Evolutionary conservation across 306 rosid genomes (phyloP).

Genomic region (Corylus avellana): DNA sequence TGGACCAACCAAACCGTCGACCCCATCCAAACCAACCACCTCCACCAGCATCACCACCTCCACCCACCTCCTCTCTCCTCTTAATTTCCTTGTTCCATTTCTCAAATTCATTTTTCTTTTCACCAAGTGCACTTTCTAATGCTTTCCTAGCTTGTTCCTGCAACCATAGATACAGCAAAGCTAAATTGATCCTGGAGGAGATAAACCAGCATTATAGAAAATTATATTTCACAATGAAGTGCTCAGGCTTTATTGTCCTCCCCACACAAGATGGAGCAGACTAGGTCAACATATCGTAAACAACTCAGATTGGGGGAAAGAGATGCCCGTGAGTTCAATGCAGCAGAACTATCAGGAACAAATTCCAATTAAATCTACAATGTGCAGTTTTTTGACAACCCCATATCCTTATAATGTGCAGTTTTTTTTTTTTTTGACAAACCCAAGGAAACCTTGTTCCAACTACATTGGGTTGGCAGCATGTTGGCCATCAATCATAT

Average conservation of each 20-base stretch:
- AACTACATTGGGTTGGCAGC: neutral
- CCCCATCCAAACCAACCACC: constrained; percentile 98
- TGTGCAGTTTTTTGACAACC: neutral
- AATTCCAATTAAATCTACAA: neutral
- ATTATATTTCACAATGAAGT: neutral
- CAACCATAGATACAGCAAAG: constrained; percentile 14
- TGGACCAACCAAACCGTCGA: constrained; percentile 83
- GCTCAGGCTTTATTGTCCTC: neutral
- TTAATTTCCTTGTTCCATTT: constrained; percentile 93
- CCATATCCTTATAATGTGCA: neutral
- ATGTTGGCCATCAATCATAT: neutral
- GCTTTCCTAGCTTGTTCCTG: constrained; percentile 96
- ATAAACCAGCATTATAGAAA: neutral
- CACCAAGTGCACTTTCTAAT: constrained; percentile 92
- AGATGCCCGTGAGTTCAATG: neutral
- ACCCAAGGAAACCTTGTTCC: neutral
- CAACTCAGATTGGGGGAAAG: neutral
- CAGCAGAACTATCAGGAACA: neutral
- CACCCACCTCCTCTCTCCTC: constrained; percentile 78
- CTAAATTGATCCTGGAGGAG: neutral
- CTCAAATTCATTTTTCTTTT: constrained; percentile 82
- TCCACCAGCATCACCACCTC: constrained; percentile 78
- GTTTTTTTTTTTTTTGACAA: neutral
- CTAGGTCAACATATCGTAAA: neutral
- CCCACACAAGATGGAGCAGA: neutral